Conservation (phyloP, 768 basidiomycete genomes). For the Lanmaoa pseudosensibilis region DNA sequence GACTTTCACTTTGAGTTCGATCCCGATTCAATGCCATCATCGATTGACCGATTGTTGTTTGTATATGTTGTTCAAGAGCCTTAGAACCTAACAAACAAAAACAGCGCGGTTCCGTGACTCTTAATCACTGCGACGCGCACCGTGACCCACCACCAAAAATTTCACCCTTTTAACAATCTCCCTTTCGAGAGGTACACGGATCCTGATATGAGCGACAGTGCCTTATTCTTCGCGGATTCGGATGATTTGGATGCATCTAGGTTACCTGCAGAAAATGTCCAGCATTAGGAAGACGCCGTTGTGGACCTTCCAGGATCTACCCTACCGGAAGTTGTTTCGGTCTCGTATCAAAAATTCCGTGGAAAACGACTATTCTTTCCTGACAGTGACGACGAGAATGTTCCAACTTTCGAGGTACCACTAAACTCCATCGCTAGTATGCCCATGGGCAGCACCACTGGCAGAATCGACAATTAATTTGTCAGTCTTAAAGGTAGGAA, state of each 20-base stretch:
- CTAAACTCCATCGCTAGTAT: not conserved
- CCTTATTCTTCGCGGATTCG: conserved; percentile 61
- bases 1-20: not conserved
- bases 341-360: conserved; percentile 13
- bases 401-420: conserved; percentile 12
- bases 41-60: too few species aligned
- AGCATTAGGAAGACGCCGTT: conserved; percentile 12
- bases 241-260: conserved; percentile 44
- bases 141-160: not conserved
- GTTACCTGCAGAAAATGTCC: not conserved
- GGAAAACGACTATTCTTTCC: conserved; percentile 41
- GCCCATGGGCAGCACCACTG: not conserved
- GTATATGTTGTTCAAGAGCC: too few species aligned
- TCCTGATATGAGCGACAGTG: conserved; percentile 16
- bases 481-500: too few species aligned
- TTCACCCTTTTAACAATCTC: not conserved
- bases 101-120: conserved; percentile 23
- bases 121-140: conserved; percentile 4
- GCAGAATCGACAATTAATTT: not conserved
- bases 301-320: not conserved
- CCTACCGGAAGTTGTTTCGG: not conserved
- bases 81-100: conserved; percentile 24
- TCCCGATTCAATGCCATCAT: not conserved
- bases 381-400: conserved; percentile 47
- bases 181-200: not conserved